Evolutionary conservation across 1,284 basidiomycete species (phyloP).

Genomic region (Golubevia sp.): DNA sequence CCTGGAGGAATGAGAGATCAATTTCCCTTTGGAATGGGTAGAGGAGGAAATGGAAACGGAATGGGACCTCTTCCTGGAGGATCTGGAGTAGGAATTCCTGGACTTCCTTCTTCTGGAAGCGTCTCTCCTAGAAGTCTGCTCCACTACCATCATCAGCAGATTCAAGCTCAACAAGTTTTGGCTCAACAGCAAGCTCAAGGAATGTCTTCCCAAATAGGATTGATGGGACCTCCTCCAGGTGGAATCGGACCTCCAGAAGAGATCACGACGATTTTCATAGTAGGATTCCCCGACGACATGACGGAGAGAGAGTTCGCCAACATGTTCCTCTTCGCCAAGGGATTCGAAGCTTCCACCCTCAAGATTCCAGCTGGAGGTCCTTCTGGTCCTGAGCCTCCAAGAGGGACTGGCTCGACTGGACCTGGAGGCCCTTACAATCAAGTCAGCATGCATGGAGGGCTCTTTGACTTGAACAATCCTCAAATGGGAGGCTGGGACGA

Average conservation of each 20-base stretch:
- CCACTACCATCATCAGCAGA: constrained; percentile 43
- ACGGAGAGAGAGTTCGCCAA: constrained; percentile 59
- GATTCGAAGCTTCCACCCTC: constrained; percentile 58
- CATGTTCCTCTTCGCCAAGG: constrained; percentile 59
- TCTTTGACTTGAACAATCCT: constrained; percentile 15
- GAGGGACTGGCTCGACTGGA: constrained; percentile 3
- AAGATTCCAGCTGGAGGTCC: constrained; percentile 47
- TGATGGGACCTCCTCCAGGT: not conserved
- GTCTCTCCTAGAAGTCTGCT: constrained; percentile 46
- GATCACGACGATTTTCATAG: constrained; percentile 59
- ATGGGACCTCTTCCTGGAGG: no score
- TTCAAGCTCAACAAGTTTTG: constrained; percentile 27
- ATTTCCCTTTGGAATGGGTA: constrained; percentile 14
- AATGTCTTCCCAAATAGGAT: not conserved
- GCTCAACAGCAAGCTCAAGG: constrained; percentile 25
- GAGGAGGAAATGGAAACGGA: constrained; percentile 21
- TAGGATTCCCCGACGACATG: constrained; percentile 60
- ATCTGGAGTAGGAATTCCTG: constrained; percentile 5
- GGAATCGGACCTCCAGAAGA: constrained; percentile 22
- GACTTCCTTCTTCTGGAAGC: constrained; percentile 26
- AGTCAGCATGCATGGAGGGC: constrained; percentile 37
- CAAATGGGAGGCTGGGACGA: constrained; percentile 25
- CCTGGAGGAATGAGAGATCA: constrained; percentile 15
- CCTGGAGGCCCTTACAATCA: constrained; percentile 36
- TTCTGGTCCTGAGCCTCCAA: not conserved